Evolutionary conservation across 371 early-diverging fungal genomes (phyloP).

Genomic region (Coemansia sp.): DNA sequence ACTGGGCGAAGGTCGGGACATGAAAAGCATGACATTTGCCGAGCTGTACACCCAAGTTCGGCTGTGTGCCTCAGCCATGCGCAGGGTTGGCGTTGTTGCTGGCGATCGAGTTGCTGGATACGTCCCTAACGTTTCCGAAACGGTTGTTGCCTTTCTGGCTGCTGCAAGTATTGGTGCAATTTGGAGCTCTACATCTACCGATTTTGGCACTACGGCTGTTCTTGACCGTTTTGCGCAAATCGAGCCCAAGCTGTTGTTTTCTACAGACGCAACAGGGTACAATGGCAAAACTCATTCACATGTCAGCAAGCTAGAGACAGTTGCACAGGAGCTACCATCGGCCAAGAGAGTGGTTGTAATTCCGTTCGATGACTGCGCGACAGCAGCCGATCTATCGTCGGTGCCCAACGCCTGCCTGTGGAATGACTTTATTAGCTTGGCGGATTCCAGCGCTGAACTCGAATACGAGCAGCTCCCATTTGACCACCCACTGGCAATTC

Average conservation of each 20-base stretch:
- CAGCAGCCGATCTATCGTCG: slow-evolving; percentile 46
- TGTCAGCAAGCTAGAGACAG: slow-evolving; percentile 69
- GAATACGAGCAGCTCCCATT: slow-evolving; percentile 84
- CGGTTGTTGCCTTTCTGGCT: slow-evolving; percentile 89
- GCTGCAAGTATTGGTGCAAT: slow-evolving; percentile 92
- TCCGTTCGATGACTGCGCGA: slow-evolving; percentile 59
- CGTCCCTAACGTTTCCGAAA: slow-evolving; percentile 85
- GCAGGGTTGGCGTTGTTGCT: slow-evolving; percentile 63
- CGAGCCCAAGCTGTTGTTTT: slow-evolving; percentile 88
- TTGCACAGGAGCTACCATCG: slow-evolving; percentile 60
- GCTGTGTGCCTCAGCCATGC: slow-evolving; percentile 71
- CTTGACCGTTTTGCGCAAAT: slow-evolving; percentile 94
- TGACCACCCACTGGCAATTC: slow-evolving; percentile 90
- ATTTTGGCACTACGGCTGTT: slow-evolving; percentile 91
- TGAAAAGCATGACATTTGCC: slow-evolving; percentile 63
- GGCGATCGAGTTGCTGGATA: slow-evolving; percentile 95
- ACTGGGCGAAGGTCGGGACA: slow-evolving; percentile 48
- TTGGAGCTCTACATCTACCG: slow-evolving; percentile 94
- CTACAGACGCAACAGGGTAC: slow-evolving; percentile 84
- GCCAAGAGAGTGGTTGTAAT: slow-evolving; percentile 74
- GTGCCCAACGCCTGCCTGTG: slow-evolving; percentile 54
- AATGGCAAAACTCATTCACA: slow-evolving; percentile 86
- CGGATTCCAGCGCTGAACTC: slow-evolving; percentile 46
- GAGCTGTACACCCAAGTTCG: slow-evolving; percentile 75
- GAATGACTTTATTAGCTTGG: slow-evolving; percentile 40